Evolutionary conservation across 352 stramenopile genomes (phyloP), one percentile per base, ranked within the genome.

Genomic region (Aphanomyces stellatus): DNA sequence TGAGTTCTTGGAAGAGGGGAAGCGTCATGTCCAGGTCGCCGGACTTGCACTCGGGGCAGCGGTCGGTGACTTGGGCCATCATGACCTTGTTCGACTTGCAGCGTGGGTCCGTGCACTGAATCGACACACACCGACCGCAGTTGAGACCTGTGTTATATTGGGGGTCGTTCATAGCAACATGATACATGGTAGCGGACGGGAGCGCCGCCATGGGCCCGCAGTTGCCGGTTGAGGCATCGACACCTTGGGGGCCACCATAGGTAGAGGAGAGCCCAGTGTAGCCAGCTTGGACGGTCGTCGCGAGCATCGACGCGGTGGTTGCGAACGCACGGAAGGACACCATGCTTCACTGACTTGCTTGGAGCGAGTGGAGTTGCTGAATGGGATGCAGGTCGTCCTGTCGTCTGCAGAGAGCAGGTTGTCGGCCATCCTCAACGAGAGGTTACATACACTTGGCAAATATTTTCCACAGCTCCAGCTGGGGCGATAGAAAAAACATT

Each of bases 201-300:
- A 74, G 76, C 57, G 78, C 76, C 62, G 72, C 73, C 81, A 90
- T 90, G 55, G 89, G 85, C 65, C 86, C 88, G 72, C 82, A 89
- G 37, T 85, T 85, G 59, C 79, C 79, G 0, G 70, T 69, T 53
- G 64, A 77, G 2, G 74, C 22, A 5, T 78, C 61, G 2, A 70
- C 72, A n/a, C 60, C 60, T 25, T 67, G 40, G 19, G 60, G 60
- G 28, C 82, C 68, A 5, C 74, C 81, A 65, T 87, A 85, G 19
- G 73, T 69, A 10, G 77, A 85, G 53, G 65, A 77, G 7, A 84
- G 75, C 8, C 80, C 80, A 0, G 65, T 72, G 59, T 72, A 85
- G n/a, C n/a, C n/a, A n/a, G n/a, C n/a, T n/a, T n/a, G n/a, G n/a
- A n/a, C n/a, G 2, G 30, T 69, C 8, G 41, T 40, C 8, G 41